These are phyloP conservation scores for Trichothecium roseum DNA, from an alignment of 2,329 filamentous ascomycete species.

Conservation along the genomic window DNA sequence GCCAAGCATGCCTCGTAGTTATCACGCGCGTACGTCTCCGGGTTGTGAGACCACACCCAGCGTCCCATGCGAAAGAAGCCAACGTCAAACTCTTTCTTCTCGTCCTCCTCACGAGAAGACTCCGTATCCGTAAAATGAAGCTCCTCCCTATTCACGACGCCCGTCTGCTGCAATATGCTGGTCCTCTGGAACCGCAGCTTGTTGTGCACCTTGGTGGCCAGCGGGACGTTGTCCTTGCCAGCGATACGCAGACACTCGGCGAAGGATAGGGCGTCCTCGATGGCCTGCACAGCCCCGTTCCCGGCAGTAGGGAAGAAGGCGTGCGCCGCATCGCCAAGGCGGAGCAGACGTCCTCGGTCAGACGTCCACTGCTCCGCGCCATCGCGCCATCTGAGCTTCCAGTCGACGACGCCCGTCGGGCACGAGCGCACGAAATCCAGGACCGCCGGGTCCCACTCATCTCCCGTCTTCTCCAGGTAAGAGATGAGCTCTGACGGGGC, in stretches of 20 bases:
- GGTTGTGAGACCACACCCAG: too few species aligned
- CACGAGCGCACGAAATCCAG: too few species aligned
- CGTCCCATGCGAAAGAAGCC: too few species aligned
- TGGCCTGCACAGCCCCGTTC: conserved; percentile 9
- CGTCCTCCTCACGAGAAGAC: too few species aligned
- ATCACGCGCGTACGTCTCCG: too few species aligned
- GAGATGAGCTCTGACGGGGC: too few species aligned
- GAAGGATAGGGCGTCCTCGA: conserved; percentile 11
- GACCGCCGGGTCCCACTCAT: conserved; percentile 2
- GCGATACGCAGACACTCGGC: conserved; percentile 9
- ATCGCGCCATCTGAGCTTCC: conserved; percentile 40
- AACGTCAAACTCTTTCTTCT: too few species aligned
- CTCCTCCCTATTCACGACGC: too few species aligned
- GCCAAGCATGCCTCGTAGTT: too few species aligned
- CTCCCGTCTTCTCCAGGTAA: conserved; percentile 3
- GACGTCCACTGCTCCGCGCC: conserved; percentile 34
- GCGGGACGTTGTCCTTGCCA: conserved; percentile 1
- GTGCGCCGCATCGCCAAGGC: conserved; percentile 12
- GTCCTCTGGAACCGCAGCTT: too few species aligned
- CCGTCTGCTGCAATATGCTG: too few species aligned
- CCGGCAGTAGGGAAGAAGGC: conserved; percentile 10
- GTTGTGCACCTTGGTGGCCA: conserved; percentile 3
- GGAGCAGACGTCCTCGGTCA: conserved; percentile 7
- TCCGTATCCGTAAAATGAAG: too few species aligned
- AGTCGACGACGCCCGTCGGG: conserved; percentile 27